Evolutionary conservation across 805 yeast genomes (phyloP).

Genomic region (Grigorovia transvaalensis): DNA sequence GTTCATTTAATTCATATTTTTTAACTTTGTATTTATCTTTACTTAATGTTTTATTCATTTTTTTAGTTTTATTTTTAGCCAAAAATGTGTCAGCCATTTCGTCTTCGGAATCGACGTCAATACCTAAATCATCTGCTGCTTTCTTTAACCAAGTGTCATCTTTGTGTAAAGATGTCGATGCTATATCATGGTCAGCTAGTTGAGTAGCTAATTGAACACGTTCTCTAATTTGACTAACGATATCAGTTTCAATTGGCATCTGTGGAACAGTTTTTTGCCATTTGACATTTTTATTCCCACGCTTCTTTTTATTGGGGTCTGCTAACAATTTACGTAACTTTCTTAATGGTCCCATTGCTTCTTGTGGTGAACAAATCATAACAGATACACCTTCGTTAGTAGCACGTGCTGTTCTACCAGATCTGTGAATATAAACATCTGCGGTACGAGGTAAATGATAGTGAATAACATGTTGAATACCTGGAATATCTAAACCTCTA

Average conservation of each 20-base stretch:
- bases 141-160: constrained; percentile 75
- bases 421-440: constrained; percentile 87
- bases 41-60: constrained; percentile 41
- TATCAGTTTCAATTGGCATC: constrained; percentile 67
- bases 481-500: constrained; percentile 88
- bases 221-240: constrained; percentile 58
- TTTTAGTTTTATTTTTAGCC: constrained; percentile 50
- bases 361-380: constrained; percentile 87
- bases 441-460: constrained; percentile 93
- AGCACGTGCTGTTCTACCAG: constrained; percentile 98
- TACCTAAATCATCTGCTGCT: constrained; percentile 89
- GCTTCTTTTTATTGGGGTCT: constrained; percentile 8
- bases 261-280: constrained; percentile 51
- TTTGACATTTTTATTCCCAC: constrained; percentile 22
- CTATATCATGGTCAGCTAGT: constrained; percentile 62
- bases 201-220: constrained; percentile 61
- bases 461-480: constrained; percentile 87
- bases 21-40: constrained; percentile 39
- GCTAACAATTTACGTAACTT: constrained; percentile 56
- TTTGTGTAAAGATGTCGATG: constrained; percentile 47
- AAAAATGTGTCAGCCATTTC: constrained; percentile 44
- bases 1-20: constrained; percentile 42
- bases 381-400: constrained; percentile 90
- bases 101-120: constrained; percentile 57
- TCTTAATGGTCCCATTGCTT: constrained; percentile 77